phyloP scores from a whole-genome alignment of 1,284 basidiomycete species.

The Fomitopsis pinicola region DNA sequence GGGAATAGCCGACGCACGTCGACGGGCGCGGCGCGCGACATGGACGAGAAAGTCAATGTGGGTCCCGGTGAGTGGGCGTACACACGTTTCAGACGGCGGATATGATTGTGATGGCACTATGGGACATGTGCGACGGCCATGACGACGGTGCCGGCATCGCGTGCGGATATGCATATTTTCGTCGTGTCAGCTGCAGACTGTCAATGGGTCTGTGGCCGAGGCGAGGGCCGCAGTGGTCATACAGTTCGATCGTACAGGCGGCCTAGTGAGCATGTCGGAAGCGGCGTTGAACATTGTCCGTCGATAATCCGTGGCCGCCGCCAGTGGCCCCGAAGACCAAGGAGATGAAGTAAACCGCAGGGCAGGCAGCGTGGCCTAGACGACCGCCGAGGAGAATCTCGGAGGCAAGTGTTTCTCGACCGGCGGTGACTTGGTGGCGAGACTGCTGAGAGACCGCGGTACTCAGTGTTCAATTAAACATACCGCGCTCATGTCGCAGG shows the following conservation, averaged over 20 bases:
- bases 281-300: neutral
- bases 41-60: constrained; percentile 11
- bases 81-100: constrained; percentile 1
- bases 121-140: neutral
- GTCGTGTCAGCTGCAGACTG: too few species aligned
- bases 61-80: constrained; percentile 9
- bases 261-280: neutral
- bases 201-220: neutral
- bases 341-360: neutral
- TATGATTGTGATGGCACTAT: neutral
- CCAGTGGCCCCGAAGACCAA: neutral
- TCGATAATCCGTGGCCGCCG: neutral
- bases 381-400: neutral
- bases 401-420: neutral
- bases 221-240: neutral
- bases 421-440: neutral
- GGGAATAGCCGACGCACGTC: neutral
- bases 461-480: too few species aligned
- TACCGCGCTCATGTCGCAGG: neutral
- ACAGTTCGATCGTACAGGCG: neutral
- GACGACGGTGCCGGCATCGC: neutral
- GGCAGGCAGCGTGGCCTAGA: neutral
- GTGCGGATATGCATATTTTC: neutral
- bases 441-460: neutral
- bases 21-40: neutral